Conservation (phyloP, 208 protist species). For the Trypanosomatidae sp. region DNA sequence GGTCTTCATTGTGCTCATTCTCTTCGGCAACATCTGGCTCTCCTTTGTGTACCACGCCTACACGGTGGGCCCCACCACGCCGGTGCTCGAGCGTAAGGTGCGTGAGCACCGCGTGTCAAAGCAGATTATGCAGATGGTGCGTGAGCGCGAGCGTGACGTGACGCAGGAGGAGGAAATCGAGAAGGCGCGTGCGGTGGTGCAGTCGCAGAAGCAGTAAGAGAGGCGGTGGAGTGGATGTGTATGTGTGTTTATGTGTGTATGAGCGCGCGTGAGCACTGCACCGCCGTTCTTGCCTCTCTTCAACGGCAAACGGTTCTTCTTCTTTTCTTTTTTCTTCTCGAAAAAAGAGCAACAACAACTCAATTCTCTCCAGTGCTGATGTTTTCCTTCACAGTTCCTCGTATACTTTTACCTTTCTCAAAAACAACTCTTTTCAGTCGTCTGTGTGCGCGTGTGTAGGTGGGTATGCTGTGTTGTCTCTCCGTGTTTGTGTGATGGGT, state of each 20-base stretch:
- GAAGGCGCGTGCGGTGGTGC: conserved; percentile 55
- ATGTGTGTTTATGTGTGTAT: background rate
- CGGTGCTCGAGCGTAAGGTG: conserved; percentile 86
- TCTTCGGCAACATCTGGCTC: conserved; percentile 86
- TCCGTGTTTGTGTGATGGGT: too few relatives aligned
- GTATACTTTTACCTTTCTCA: too few relatives aligned
- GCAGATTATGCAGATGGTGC: conserved; percentile 92
- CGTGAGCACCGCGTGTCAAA: conserved; percentile 89
- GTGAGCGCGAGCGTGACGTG: conserved; percentile 80
- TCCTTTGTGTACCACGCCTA: conserved; percentile 91
- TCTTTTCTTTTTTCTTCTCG: too few relatives aligned
- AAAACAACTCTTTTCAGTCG: too few relatives aligned
- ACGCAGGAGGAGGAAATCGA: conserved; percentile 64
- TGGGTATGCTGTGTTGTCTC: too few relatives aligned
- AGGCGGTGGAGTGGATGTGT: background rate
- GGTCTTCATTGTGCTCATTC: conserved; percentile 74
- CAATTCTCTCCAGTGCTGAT: too few relatives aligned
- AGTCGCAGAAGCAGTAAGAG: conserved; percentile 46
- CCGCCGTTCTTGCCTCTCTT: background rate
- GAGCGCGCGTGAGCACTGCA: too few relatives aligned
- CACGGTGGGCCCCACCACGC: conserved; percentile 80
- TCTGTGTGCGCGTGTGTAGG: too few relatives aligned
- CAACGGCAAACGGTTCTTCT: too few relatives aligned
- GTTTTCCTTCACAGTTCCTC: too few relatives aligned
- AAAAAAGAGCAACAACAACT: too few relatives aligned